Percentiles rank a stretch among this genome's conserved stretches.
These are phyloP conservation scores for Tephrocybe sp. DNA, from an alignment of 768 basidiomycete genomes.

Conservation along the genomic window DNA sequence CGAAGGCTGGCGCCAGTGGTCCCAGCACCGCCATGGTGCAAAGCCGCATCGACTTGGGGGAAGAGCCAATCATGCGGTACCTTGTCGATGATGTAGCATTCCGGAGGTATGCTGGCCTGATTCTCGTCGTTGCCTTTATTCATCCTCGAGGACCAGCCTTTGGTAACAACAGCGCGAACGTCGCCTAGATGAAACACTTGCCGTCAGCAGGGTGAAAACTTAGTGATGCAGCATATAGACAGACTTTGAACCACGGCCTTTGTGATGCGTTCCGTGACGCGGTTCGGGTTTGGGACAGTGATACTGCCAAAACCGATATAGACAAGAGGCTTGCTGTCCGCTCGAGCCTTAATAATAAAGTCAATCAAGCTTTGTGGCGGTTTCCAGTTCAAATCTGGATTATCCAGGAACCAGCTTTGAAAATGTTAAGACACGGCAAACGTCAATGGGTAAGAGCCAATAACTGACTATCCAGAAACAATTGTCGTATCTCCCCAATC, in stretches of 20 bases:
- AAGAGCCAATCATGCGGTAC: slow-evolving; percentile 70
- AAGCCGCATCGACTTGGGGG: slow-evolving; percentile 55
- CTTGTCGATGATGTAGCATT: slow-evolving; percentile 57
- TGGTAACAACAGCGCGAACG: slow-evolving; percentile 65
- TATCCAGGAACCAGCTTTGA: slow-evolving; percentile 61
- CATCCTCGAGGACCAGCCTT: slow-evolving; percentile 66
- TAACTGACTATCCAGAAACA: slow-evolving; percentile 53
- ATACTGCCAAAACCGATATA: slow-evolving; percentile 75
- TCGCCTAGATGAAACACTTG: slow-evolving; percentile 36
- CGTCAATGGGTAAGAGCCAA: neutral
- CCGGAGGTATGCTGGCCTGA: slow-evolving; percentile 45
- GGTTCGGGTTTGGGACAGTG: slow-evolving; percentile 57
- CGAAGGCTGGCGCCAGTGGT: slow-evolving; percentile 67
- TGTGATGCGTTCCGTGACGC: slow-evolving; percentile 52
- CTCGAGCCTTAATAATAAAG: slow-evolving; percentile 55
- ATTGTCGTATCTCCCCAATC: slow-evolving; percentile 62
- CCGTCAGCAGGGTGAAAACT: neutral
- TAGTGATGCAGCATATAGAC: slow-evolving; percentile 14
- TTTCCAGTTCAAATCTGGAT: slow-evolving; percentile 57
- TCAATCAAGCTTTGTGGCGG: slow-evolving; percentile 45
- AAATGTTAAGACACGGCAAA: neutral
- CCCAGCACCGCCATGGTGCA: slow-evolving; percentile 72
- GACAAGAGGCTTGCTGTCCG: slow-evolving; percentile 57
- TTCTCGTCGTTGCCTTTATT: slow-evolving; percentile 29
- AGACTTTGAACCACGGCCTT: slow-evolving; percentile 58